Evolutionary conservation across 306 rosid genomes (phyloP).

Genomic region (Cicer pinnatifidum): DNA sequence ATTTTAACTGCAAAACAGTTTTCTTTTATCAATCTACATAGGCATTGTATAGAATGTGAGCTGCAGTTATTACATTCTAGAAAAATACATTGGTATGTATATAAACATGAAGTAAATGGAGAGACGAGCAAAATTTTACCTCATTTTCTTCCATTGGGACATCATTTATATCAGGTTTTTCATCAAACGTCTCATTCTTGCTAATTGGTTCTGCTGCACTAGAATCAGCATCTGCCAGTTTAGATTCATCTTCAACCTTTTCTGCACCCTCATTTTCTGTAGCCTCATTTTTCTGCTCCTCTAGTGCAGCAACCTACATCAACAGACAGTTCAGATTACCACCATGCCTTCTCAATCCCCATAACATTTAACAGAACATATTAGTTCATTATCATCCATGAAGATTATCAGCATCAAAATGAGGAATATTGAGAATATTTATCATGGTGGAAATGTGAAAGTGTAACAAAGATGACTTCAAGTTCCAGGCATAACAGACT

Average conservation of each 20-base stretch:
- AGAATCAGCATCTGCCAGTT: slow-evolving; percentile 57
- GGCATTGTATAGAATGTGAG: not conserved
- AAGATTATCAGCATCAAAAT: slow-evolving; percentile 13
- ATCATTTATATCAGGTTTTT: slow-evolving; percentile 92
- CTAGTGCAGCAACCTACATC: slow-evolving; percentile 81
- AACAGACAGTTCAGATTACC: slow-evolving; percentile 47
- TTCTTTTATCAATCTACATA: slow-evolving; percentile 19
- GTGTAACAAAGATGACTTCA: not conserved
- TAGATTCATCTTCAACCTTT: slow-evolving; percentile 66
- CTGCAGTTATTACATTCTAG: slow-evolving; percentile 4
- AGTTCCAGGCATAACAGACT: slow-evolving; percentile 18
- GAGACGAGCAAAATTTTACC: slow-evolving; percentile 51
- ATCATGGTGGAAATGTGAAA: slow-evolving; percentile 21
- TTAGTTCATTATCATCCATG: slow-evolving; percentile 3
- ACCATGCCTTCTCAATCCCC: slow-evolving; percentile 21
- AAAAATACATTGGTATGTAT: not conserved
- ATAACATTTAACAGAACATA: slow-evolving; percentile 27
- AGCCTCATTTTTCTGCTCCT: slow-evolving; percentile 79
- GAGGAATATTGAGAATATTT: slow-evolving; percentile 14
- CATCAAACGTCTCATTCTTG: slow-evolving; percentile 63
- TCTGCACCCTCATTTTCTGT: slow-evolving; percentile 67
- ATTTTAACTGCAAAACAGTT: slow-evolving; percentile 11
- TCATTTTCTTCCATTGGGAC: slow-evolving; percentile 87
- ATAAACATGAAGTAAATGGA: slow-evolving; percentile 31
- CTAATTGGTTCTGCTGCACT: slow-evolving; percentile 50